Base-by-base conservation (phyloP, 2,329 filamentous ascomycete genomes). In the Aspergillus ochraceoroseus region DNA sequence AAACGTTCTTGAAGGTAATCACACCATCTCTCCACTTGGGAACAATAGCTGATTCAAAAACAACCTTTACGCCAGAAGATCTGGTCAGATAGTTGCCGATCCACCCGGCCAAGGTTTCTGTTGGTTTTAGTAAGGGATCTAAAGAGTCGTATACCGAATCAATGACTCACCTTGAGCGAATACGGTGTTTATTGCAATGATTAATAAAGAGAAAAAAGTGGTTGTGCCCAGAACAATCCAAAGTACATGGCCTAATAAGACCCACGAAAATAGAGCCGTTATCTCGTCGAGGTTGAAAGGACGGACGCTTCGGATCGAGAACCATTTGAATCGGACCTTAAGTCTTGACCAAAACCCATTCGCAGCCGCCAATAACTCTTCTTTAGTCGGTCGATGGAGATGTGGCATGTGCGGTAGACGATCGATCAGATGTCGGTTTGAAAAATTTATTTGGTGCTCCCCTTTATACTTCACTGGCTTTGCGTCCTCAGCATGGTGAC, bases 161-260 rank as follows among this genome's bases (percentile, higher is more conserved):
- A 14, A 6, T 11, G 46, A 57, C 74, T 51, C 70, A 85, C 83
- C 83, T 73, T 98, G 92, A 2, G 92, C 92, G 67, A 96, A 85
- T 20, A 96, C 88, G 0, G 90, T 96, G 63, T 98, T 98, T 57
- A 96, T 87, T 6, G 86, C 79, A 51, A 95, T 78, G 39, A 98
- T 94, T 12, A 90, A 69, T 40, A 96, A 71, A 4, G 90, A 95
- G 64, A 96, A 88, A 65, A 98, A 98, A 0, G 92, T 96, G 0
- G 92, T 98, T 0, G 92, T 98, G 38, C 92, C 92, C 19, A 96
- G 76, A n/a, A 96, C 76, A 53, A 98, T 79, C 92, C 92, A 98
- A 7, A 95, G 77, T 6, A 98, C 73, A 64, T 98, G 92, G 0
- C 90, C 92, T 38, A 95, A 75, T 47, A 96, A 76, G 48, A 98